phyloP scores from a whole-genome alignment of 495 filamentous ascomycete genomes.

The Neurospora sp. region DNA sequence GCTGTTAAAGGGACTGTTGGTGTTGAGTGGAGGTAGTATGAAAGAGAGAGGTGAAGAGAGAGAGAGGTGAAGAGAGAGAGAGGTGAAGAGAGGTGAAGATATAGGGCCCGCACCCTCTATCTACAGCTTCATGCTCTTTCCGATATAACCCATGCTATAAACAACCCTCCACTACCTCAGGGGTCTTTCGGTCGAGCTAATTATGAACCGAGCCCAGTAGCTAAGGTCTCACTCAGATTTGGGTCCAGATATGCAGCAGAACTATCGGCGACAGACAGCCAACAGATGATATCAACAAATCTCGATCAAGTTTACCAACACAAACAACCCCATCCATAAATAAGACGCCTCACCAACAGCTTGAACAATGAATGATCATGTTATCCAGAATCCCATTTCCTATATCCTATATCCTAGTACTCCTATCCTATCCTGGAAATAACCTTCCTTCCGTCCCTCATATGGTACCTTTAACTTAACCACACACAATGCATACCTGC shows the following conservation, averaged over 20 bases:
- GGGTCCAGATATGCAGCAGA: neutral
- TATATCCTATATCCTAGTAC: neutral
- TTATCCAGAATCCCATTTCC: neutral
- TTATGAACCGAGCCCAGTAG: neutral
- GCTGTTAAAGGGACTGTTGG: constrained; percentile 44
- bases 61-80: no score
- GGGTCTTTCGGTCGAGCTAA: neutral
- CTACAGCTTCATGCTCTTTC: neutral
- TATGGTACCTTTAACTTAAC: neutral
- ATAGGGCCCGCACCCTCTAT: neutral
- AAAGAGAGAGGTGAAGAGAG: neutral
- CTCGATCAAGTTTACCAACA: neutral
- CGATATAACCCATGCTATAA: no score
- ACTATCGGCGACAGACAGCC: neutral
- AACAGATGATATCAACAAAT: neutral
- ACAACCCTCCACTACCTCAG: neutral
- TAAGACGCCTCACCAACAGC: neutral
- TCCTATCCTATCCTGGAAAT: neutral
- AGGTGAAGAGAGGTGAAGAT: neutral
- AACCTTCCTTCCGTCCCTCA: neutral
- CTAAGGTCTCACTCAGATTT: neutral
- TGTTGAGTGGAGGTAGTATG: neutral
- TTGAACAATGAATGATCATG: neutral
- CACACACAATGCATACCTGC: neutral
- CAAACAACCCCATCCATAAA: neutral